Conservation (phyloP, 1,139 yeast species). For the Lodderomyces elongisporus region DNA sequence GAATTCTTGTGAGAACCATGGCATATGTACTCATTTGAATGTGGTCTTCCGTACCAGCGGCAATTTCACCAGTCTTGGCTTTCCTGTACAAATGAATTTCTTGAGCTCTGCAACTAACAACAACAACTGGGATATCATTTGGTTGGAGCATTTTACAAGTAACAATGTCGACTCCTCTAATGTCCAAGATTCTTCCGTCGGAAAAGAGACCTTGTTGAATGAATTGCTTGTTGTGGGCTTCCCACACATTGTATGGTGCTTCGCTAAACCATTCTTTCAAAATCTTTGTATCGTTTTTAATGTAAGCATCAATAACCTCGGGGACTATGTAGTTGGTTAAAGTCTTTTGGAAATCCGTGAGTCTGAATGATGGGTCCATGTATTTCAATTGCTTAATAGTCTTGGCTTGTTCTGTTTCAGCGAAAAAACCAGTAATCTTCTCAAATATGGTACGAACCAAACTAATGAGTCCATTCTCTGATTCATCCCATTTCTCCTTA, state of each 20-base stretch:
- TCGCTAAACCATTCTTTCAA: slow-evolving; percentile 92
- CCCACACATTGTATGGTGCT: slow-evolving; percentile 94
- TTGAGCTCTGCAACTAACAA: slow-evolving; percentile 94
- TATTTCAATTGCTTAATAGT: slow-evolving; percentile 80
- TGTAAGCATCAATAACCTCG: slow-evolving; percentile 92
- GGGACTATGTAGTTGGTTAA: slow-evolving; percentile 92
- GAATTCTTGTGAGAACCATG: slow-evolving; percentile 88
- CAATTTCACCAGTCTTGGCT: slow-evolving; percentile 87
- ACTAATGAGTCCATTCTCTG: slow-evolving; percentile 87
- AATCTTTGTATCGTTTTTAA: slow-evolving; percentile 80
- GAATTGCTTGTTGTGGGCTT: slow-evolving; percentile 89
- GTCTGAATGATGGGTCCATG: slow-evolving; percentile 85
- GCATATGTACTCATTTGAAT: slow-evolving; percentile 92
- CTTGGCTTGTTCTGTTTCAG: slow-evolving; percentile 94
- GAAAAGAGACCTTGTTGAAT: slow-evolving; percentile 88
- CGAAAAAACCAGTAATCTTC: slow-evolving; percentile 81
- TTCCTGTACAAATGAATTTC: slow-evolving; percentile 89
- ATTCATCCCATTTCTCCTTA: slow-evolving; percentile 83
- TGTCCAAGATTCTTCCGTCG: slow-evolving; percentile 88
- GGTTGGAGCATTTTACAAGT: slow-evolving; percentile 88
- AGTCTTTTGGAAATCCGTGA: slow-evolving; percentile 75
- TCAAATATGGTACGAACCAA: slow-evolving; percentile 74
- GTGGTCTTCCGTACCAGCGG: slow-evolving; percentile 95
- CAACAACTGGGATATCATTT: slow-evolving; percentile 87
- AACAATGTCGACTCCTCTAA: slow-evolving; percentile 91